Evolutionary conservation across 2,329 filamentous ascomycete species (phyloP), one percentile per base, ranked within the genome.

Genomic region (Colletotrichum magnum): DNA sequence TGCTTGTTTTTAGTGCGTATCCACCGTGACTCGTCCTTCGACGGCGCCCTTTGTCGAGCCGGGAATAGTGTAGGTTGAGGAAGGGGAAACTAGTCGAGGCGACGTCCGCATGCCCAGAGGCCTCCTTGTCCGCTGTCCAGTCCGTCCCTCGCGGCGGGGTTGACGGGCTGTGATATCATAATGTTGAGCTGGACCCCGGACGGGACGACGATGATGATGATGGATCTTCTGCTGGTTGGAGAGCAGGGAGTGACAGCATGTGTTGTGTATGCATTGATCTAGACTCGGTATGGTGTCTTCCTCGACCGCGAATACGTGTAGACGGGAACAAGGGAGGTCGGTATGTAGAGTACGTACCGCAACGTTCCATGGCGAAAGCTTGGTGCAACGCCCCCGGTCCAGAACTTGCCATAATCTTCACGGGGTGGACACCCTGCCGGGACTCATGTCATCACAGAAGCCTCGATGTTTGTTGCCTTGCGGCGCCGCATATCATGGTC

Each of bases 341-440:
- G 32, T 24, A 24, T 24, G 21, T 36, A 36, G 32, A 9, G 36
- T 45, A 65, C 61, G 62, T 48, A 66, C 50, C 28, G 32, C 32
- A 36, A 36, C 28, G 53, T 66, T 66, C 36, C 62, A 67, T 69
- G 67, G 67, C 67, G 24, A 69, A 69, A 69, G 67, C 67, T 69
- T 69, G 56, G 51, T 61, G 39, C 60, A 60, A 66, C 54, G 59
- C 63, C 63, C 52, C 18, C 15, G 41, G 62, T 12, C 66, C 32
- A 69, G 64, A 58, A 32, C 26, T 6, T 36, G 32, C 32, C 32
- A 36, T 36, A 36, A 36, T 36, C 32, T 6, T 36, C 32, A 36
- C 32, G 32, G 10, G 32, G 32, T 7, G 32, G 7, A 7, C 7
- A 36, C 32, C 9, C 7, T 36, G 32, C 10, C 9, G 45, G 21